Percentiles rank a stretch among this genome's conserved stretches.
phyloP scores from a whole-genome alignment of 768 basidiomycete genomes.

The Leucosporidium creatinivorum region DNA sequence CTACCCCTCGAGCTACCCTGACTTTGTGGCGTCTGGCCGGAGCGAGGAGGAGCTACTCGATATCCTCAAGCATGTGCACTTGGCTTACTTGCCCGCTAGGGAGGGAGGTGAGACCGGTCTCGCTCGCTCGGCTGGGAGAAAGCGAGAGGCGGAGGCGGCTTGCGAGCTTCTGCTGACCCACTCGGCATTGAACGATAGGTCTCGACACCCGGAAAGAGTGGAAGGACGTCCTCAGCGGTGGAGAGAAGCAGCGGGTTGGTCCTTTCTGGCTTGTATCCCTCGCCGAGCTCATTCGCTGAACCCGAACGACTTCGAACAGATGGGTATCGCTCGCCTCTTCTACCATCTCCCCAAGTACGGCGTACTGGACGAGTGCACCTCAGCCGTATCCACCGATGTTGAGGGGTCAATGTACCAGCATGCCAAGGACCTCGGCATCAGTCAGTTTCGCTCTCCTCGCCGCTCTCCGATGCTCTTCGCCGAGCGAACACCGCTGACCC shows the following conservation, averaged over 20 bases:
- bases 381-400: conserved; percentile 90
- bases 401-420: conserved; percentile 83
- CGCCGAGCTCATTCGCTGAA: neutral
- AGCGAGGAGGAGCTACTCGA: conserved; percentile 63
- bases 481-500: neutral
- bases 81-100: conserved; percentile 73
- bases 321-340: conserved; percentile 88
- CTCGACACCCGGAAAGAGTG: conserved; percentile 83
- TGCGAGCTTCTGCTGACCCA: conserved; percentile 45
- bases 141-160: too few relatives aligned
- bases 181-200: neutral
- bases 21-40: conserved; percentile 56
- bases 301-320: conserved; percentile 45
- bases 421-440: conserved; percentile 60
- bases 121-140: too few relatives aligned
- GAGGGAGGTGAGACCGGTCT: conserved; percentile 55
- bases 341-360: conserved; percentile 78
- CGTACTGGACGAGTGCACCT: conserved; percentile 86
- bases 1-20: conserved; percentile 77
- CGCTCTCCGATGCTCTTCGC: too few relatives aligned
- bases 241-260: conserved; percentile 84
- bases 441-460: conserved; percentile 20
- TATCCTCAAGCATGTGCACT: conserved; percentile 71
- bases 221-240: conserved; percentile 81
- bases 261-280: neutral